Evolutionary conservation across 169 alveolate genomes (phyloP).

Genomic region (Cryptosporidium ubiquitum): DNA sequence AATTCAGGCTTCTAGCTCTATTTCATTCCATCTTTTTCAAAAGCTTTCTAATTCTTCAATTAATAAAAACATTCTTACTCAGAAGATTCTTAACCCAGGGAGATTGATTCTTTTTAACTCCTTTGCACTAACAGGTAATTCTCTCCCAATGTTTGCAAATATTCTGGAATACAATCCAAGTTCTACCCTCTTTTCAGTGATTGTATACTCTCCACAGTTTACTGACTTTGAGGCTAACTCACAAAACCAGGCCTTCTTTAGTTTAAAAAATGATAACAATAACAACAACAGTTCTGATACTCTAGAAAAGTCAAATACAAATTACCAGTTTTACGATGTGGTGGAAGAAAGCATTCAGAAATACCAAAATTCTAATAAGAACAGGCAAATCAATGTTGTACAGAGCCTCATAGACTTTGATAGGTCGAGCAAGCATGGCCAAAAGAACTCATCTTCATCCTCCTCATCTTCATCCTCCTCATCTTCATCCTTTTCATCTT

Average conservation of each 20-base stretch:
- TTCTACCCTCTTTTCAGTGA: background rate
- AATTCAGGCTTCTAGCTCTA: background rate
- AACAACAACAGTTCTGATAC: background rate
- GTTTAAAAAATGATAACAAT: background rate
- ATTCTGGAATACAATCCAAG: slow-evolving; percentile 16
- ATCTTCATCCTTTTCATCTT: background rate
- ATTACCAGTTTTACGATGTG: slow-evolving; percentile 18
- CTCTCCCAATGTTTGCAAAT: slow-evolving; percentile 13
- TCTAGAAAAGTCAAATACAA: background rate
- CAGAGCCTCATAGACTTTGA: slow-evolving; percentile 12
- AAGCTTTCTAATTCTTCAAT: slow-evolving; percentile 18
- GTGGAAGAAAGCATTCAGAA: slow-evolving; percentile 46
- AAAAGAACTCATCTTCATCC: background rate
- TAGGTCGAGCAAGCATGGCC: background rate
- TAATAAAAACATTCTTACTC: slow-evolving; percentile 14
- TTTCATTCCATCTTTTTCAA: background rate
- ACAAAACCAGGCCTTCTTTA: too few species aligned
- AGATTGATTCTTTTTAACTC: slow-evolving; percentile 26
- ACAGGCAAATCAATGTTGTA: slow-evolving; percentile 11
- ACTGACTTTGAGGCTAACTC: slow-evolving; percentile 10
- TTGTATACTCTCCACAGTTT: slow-evolving; percentile 13
- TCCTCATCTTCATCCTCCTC: background rate
- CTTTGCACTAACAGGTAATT: background rate
- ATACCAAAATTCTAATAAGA: slow-evolving; percentile 15
- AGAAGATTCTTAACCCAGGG: slow-evolving; percentile 44